A percentile compares a stretch with the other conserved stretches of the same genome.
These are phyloP conservation scores for Fraxinus nigra DNA, from an alignment of 305 asterid species.

Conservation along the genomic window DNA sequence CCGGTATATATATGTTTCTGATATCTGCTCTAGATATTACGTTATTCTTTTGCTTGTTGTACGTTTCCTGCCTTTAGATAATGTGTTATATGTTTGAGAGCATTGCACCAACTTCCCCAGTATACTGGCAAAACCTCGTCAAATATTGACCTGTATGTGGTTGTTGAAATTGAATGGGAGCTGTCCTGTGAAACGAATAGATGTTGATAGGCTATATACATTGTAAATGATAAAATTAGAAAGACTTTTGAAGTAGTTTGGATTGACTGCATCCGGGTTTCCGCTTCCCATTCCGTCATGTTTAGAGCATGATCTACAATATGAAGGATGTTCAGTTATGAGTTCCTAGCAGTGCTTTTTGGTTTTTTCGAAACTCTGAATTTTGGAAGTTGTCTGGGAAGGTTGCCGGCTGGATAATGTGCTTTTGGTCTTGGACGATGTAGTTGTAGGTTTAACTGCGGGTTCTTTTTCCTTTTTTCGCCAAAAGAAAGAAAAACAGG, in stretches of 20 bases:
- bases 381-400: not conserved
- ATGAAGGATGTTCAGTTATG: not conserved
- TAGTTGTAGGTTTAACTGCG: not conserved
- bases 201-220: not conserved
- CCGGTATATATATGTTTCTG: constrained; percentile 45
- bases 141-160: not conserved
- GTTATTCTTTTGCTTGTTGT: not conserved
- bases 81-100: not conserved
- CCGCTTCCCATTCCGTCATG: not conserved
- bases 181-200: not conserved
- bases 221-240: not conserved
- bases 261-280: not conserved
- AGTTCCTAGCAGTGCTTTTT: not conserved
- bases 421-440: not conserved
- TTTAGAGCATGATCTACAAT: not conserved
- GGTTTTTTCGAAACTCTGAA: not conserved
- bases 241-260: not conserved
- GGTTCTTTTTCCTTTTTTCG: not conserved
- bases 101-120: not conserved
- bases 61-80: not conserved
- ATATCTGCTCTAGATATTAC: not conserved
- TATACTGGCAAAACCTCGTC: not conserved
- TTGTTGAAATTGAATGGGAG: not conserved
- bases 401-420: not conserved
- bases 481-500: not conserved